phyloP scores from a whole-genome alignment of 768 basidiomycete genomes.

The Mycena metata region DNA sequence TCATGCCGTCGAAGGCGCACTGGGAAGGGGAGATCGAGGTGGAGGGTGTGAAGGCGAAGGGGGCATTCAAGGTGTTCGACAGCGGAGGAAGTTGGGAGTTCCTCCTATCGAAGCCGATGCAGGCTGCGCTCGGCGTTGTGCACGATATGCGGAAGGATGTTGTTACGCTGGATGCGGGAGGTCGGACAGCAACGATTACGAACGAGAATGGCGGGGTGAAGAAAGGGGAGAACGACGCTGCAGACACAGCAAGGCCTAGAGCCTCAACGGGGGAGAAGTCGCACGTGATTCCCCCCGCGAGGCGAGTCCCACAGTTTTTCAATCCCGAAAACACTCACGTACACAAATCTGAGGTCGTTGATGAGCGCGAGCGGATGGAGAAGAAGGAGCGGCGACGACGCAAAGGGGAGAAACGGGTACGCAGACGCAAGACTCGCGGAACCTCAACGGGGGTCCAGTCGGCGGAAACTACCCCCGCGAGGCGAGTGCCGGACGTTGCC shows the following conservation, averaged over 20 bases:
- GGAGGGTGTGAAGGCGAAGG: too few species aligned
- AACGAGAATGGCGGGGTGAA: not conserved
- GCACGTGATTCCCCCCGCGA: slow-evolving; percentile 14
- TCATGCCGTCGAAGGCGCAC: not conserved
- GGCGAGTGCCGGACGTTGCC: not conserved
- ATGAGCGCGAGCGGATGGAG: too few species aligned
- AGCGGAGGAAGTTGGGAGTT: slow-evolving; percentile 41
- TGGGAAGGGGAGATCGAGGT: too few species aligned
- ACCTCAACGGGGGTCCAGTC: slow-evolving; percentile 18
- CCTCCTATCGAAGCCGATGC: slow-evolving; percentile 38
- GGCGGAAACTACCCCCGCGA: slow-evolving; percentile 25
- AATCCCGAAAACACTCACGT: not conserved
- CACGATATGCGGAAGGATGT: too few species aligned
- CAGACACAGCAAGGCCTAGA: not conserved
- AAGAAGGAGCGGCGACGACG: too few species aligned
- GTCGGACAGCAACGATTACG: not conserved
- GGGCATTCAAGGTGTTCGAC: slow-evolving; percentile 39
- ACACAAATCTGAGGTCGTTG: too few species aligned
- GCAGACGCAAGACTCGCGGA: not conserved
- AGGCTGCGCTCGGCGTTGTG: slow-evolving; percentile 19
- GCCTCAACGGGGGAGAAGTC: slow-evolving; percentile 18
- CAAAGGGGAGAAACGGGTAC: too few species aligned
- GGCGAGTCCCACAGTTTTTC: slow-evolving; percentile 10
- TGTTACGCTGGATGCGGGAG: slow-evolving; percentile 4
- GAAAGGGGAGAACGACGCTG: not conserved